Evolutionary conservation across 2,329 filamentous ascomycete species (phyloP).

Genomic region (Rhynchosporium secalis): DNA sequence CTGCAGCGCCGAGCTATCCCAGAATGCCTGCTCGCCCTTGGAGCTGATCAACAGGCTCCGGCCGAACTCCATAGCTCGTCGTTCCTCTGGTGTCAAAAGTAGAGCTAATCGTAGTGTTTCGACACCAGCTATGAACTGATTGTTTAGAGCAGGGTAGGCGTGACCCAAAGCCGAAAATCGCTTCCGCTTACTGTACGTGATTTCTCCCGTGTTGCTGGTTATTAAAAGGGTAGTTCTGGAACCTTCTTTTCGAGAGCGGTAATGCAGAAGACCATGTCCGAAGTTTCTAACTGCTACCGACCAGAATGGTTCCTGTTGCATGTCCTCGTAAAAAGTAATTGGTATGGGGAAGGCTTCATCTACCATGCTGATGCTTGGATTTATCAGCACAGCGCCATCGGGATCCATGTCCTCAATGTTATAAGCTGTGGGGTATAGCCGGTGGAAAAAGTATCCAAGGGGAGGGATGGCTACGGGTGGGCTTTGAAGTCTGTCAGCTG

Average conservation of each 20-base stretch:
- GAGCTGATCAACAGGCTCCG: conserved; percentile 12
- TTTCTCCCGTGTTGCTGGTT: background rate
- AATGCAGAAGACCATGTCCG: conserved; percentile 23
- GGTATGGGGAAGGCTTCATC: conserved; percentile 25
- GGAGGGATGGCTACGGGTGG: conserved; percentile 3
- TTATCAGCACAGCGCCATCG: conserved; percentile 1
- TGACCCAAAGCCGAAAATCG: background rate
- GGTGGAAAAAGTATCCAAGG: conserved; percentile 24
- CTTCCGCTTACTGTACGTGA: background rate
- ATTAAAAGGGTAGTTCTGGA: conserved; percentile 2
- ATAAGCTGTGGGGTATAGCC: conserved; percentile 13
- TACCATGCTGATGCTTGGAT: conserved; percentile 12
- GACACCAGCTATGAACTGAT: conserved; percentile 1
- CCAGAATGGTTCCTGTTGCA: conserved; percentile 32
- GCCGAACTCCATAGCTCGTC: conserved; percentile 16
- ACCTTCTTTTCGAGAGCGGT: conserved; percentile 17
- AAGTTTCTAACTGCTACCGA: conserved; percentile 18
- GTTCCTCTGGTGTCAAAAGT: background rate
- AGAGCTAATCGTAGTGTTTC: background rate
- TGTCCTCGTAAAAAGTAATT: conserved; percentile 27
- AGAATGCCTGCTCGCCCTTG: conserved; percentile 5
- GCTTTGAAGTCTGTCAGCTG: background rate
- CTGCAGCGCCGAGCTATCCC: conserved; percentile 11
- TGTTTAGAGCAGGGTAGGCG: background rate
- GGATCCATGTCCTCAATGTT: background rate